phyloP scores from a whole-genome alignment of 139 green algal species.

The Marvania coccoides region DNA sequence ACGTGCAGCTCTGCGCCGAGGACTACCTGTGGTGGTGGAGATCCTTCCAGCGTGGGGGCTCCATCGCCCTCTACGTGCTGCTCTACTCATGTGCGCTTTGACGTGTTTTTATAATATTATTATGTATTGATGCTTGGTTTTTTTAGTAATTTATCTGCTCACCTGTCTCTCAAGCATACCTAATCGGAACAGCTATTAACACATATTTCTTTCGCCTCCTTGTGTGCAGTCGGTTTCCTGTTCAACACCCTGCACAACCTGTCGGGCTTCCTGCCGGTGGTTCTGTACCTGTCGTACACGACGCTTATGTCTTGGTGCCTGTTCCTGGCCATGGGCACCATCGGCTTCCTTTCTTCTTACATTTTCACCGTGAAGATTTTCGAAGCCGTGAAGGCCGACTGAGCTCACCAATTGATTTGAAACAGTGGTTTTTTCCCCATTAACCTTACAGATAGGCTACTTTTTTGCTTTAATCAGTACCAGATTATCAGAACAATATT shows the following conservation, averaged over 20 bases:
- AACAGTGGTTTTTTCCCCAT: too few relatives aligned
- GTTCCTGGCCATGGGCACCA: conserved; percentile 72
- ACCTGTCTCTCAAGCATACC: too few relatives aligned
- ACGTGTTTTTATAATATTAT: too few relatives aligned
- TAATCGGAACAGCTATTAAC: too few relatives aligned
- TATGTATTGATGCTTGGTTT: too few relatives aligned
- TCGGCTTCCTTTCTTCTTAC: conserved; percentile 67
- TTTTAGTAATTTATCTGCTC: too few relatives aligned
- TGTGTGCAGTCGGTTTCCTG: conserved; percentile 50
- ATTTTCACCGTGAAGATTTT: conserved; percentile 52
- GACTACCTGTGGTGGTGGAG: conserved; percentile 93
- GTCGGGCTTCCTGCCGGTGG: conserved; percentile 57
- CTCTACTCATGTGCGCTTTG: too few relatives aligned
- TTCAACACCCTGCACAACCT: conserved; percentile 58
- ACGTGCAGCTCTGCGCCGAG: conserved; percentile 84
- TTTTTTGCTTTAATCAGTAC: too few relatives aligned
- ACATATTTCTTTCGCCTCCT: neutral
- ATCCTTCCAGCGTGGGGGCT: conserved; percentile 77
- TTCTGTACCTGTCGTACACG: conserved; percentile 86
- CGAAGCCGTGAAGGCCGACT: conserved; percentile 47
- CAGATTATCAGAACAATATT: too few relatives aligned
- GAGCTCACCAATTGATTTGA: neutral
- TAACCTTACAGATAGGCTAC: too few relatives aligned
- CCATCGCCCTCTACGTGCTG: conserved; percentile 42
- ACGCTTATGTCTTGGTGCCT: conserved; percentile 63